These are phyloP conservation scores for Sphaerosporella brunnea DNA, from an alignment of 495 filamentous ascomycete genomes.

Conservation along the genomic window DNA sequence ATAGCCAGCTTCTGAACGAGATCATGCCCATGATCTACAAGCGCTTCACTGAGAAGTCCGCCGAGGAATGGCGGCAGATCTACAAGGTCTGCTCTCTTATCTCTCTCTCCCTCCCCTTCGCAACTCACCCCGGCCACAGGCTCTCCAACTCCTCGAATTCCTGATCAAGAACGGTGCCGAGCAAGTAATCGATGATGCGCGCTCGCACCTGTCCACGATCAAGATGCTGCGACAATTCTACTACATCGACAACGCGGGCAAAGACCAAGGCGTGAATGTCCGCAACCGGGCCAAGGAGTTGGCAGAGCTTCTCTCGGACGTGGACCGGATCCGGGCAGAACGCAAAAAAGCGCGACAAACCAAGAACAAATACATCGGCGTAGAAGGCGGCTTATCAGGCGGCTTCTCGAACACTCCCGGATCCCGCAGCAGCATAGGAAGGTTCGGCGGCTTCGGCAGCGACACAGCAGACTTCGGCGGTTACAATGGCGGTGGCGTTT, in stretches of 20 bases:
- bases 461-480: slow-evolving; percentile 56
- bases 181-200: slow-evolving; percentile 90
- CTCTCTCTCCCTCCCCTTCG: neutral
- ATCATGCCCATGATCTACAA: slow-evolving; percentile 99
- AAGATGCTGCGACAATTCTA: slow-evolving; percentile 99
- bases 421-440: slow-evolving; percentile 28
- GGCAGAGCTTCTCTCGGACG: slow-evolving; percentile 79
- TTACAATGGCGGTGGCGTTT: slow-evolving; percentile 70
- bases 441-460: slow-evolving; percentile 83
- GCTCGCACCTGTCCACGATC: slow-evolving; percentile 80
- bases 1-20: slow-evolving; percentile 87
- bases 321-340: slow-evolving; percentile 80
- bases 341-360: slow-evolving; percentile 83
- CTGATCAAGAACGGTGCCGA: slow-evolving; percentile 97
- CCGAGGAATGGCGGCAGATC: slow-evolving; percentile 98
- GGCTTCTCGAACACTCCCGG: slow-evolving; percentile 36
- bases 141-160: slow-evolving; percentile 89
- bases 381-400: slow-evolving; percentile 60
- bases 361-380: slow-evolving; percentile 83
- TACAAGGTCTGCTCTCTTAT: slow-evolving; percentile 50
- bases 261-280: slow-evolving; percentile 96
- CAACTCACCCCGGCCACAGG: slow-evolving; percentile 27
- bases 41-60: slow-evolving; percentile 92
- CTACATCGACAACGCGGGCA: slow-evolving; percentile 87
- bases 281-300: slow-evolving; percentile 91